Evolutionary conservation across 805 yeast genomes (phyloP), one percentile per base, ranked within the genome.

Genomic region (Wickerhamomyces chambardii): DNA sequence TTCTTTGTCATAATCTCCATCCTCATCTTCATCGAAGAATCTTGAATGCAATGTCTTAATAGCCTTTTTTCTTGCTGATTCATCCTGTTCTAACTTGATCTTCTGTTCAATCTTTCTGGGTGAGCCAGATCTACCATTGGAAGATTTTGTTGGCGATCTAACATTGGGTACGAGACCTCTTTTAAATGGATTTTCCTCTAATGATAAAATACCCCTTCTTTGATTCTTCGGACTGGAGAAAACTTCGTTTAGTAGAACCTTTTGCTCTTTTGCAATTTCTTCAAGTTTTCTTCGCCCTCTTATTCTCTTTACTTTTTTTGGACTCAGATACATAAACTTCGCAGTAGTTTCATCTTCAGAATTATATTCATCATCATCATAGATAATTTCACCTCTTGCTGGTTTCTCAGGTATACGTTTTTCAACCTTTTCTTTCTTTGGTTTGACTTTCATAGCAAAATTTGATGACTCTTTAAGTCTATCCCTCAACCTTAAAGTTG

Each of bases 41-140:
- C 27, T 40, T 3, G 41, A 30, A 16, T 48, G 44, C 2, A 50
- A 30, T 5, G 60, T 53, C 17, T 45, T 45, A 17, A 61, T 51
- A 0, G 83, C 76, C 38, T 69, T 51, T 42, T 66, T 65, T 18
- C 70, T 49, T 2, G 83, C 83, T 3, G 72, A 61, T 30, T 53
- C 49, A 37, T 75, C 72, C 25, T 49, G 53, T 12, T 28, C n/a
- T 15, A 35, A 37, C 5, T 15, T 12, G 17, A 26, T 24, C n/a
- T n/a, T n/a, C n/a, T n/a, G n/a, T n/a, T n/a, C n/a, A 29, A 63
- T 41, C 7, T 60, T 69, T 11, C 73, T 66, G 15, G 59, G 58
- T 10, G 71, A 48, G 3, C 73, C 76, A 33, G 63, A 66, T 36
- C 66, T 46, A 1, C 75, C 75, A 39, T 54, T 61, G 1, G 71